Evolutionary conservation across 768 basidiomycete species (phyloP), one percentile per base, ranked within the genome.

Genomic region (Pisolithus microcarpus): DNA sequence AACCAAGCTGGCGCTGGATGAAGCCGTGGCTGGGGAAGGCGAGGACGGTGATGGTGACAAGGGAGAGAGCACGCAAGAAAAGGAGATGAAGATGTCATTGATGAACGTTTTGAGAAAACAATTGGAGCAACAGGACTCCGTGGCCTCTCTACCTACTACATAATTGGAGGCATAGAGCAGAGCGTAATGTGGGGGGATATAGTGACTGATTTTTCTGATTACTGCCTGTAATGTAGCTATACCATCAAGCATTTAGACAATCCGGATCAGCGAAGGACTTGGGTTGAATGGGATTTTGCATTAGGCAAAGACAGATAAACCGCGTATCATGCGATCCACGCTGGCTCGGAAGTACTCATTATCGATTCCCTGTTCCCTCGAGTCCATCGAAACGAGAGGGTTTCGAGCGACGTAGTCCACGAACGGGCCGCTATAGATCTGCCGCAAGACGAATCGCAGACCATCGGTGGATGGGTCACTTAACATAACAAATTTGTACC

Each of bases 401-500:
- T 98, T 97, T 48, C 91, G 81, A 42, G 94, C 91, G 28, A 96
- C 92, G 63, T 85, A 91, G 67, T 96, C 91, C 39, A 96, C 67
- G 72, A 97, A 98, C 0, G 93, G 91, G 3, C 91, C 92, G n/a
- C 79, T 76, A 67, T 97, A 94, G 56, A 97, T 81, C 63, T 91
- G 87, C n/a, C 87, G 82, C 37, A 97, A 70, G 48, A 91, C 74
- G 59, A 84, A 83, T 16, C 87, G 84, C 43, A 94, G 73, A 2
- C 87, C 87, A 54, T 97, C 94, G 36, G 87, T 75, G 50, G 76
- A 77, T 1, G 91, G 88, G 62, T 96, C 92, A 55, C 85, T 89
- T 57, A 97, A 80, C 75, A 98, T 90, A 61, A 97, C 77, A 69
- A 99, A 95, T 64, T 92, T 93, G 81, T 91, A 96, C 13, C 91